phyloP scores from a whole-genome alignment of 2,329 filamentous ascomycete species.

The Endoconidiophora polonica region DNA sequence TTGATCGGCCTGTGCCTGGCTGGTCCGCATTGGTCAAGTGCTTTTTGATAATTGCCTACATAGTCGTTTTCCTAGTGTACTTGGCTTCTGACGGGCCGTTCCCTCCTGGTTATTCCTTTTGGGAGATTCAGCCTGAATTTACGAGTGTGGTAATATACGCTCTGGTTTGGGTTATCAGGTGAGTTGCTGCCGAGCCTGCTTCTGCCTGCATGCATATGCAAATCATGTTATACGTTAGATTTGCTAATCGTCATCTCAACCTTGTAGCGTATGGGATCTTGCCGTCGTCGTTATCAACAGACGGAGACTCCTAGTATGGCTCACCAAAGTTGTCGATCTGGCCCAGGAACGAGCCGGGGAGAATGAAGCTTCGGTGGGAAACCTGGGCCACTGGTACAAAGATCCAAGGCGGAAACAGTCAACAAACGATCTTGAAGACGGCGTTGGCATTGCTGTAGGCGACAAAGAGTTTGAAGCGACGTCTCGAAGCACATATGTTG shows the following conservation, averaged over 20 bases:
- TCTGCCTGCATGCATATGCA: neutral
- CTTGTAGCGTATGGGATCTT: slow-evolving; percentile 13
- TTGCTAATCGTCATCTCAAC: neutral
- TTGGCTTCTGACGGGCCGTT: slow-evolving; percentile 22
- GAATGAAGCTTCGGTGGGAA: neutral
- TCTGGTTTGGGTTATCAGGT: slow-evolving; percentile 23
- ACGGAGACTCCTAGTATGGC: slow-evolving; percentile 4
- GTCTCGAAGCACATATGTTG: neutral
- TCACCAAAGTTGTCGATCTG: slow-evolving; percentile 1
- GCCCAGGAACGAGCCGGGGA: neutral
- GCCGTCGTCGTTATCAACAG: slow-evolving; percentile 12
- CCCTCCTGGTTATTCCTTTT: slow-evolving; percentile 22
- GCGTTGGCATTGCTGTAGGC: neutral
- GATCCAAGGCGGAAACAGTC: neutral
- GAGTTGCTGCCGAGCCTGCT: slow-evolving; percentile 12
- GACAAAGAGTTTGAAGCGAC: neutral
- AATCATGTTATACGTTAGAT: neutral
- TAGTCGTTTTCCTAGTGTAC: slow-evolving; percentile 23
- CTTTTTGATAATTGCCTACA: slow-evolving; percentile 19
- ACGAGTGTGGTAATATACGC: slow-evolving; percentile 21
- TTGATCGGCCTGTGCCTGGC: slow-evolving; percentile 19
- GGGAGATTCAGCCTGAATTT: slow-evolving; percentile 19
- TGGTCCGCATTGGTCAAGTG: slow-evolving; percentile 21
- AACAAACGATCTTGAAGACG: neutral
- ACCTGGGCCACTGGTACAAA: neutral